phyloP scores from a whole-genome alignment of 257 asterid species.

The Solanum etuberosum region DNA sequence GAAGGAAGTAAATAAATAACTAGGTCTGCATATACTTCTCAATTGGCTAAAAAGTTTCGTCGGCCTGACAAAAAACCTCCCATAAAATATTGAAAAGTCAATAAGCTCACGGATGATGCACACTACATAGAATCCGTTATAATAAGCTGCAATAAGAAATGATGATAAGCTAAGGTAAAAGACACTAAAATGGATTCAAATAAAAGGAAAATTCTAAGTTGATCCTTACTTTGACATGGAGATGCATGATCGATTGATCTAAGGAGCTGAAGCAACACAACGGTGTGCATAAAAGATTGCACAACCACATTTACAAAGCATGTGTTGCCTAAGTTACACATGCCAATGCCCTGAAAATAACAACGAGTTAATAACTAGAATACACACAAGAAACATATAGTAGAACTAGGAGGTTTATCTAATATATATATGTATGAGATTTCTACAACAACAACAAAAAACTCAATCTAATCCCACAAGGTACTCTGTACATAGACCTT shows the following conservation, averaged over 20 bases:
- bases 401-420: no score
- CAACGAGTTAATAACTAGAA: no score
- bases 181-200: background rate
- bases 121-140: conserved; percentile 33
- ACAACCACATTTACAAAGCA: conserved; percentile 75
- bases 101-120: conserved; percentile 39
- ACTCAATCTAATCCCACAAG: background rate
- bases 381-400: no score
- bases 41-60: conserved; percentile 37
- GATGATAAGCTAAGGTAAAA: conserved; percentile 15
- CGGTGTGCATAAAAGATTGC: conserved; percentile 73
- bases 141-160: conserved; percentile 21
- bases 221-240: conserved; percentile 33
- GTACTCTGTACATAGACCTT: background rate
- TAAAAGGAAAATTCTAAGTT: background rate
- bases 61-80: conserved; percentile 26
- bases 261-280: conserved; percentile 53
- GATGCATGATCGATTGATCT: conserved; percentile 7
- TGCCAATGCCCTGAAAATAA: no score
- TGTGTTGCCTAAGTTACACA: conserved; percentile 67
- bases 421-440: background rate
- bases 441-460: background rate
- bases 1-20: background rate
- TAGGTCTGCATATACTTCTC: conserved; percentile 46
- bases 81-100: conserved; percentile 21